These are phyloP conservation scores for Erythrophleum ivorense DNA, from an alignment of 331 rosid species.

Conservation along the genomic window DNA sequence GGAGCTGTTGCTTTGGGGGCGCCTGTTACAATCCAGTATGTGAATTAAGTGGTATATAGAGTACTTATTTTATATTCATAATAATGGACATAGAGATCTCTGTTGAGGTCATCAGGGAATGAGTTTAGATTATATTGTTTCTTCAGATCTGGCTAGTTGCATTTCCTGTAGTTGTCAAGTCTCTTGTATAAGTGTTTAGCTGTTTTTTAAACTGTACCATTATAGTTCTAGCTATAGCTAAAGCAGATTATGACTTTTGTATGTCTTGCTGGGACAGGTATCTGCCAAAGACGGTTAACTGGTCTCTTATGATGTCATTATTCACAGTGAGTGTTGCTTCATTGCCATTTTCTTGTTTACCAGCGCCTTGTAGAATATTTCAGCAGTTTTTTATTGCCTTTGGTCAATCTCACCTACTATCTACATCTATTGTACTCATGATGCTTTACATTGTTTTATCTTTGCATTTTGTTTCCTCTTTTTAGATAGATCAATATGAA, in stretches of 20 bases:
- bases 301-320: constrained; percentile 90
- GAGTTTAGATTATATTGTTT: not conserved
- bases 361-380: constrained; percentile 11
- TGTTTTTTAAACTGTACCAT: not conserved
- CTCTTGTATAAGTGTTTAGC: not conserved
- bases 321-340: constrained; percentile 63
- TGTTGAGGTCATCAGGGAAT: constrained; percentile 43
- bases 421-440: constrained; percentile 11
- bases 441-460: constrained; percentile 12
- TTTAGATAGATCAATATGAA: not conserved
- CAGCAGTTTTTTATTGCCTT: not conserved
- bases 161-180: not conserved
- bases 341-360: constrained; percentile 19
- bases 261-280: constrained; percentile 56
- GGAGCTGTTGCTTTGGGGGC: constrained; percentile 95
- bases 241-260: constrained; percentile 34
- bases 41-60: constrained; percentile 44
- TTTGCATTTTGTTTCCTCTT: not conserved
- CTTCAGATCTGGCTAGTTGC: constrained; percentile 28
- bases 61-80: constrained; percentile 24
- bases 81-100: constrained; percentile 22
- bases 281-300: constrained; percentile 69
- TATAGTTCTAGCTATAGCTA: constrained; percentile 8
- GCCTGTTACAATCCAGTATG: constrained; percentile 81
- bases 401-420: not conserved